These are phyloP conservation scores for Ophiostoma angusticollis DNA, from an alignment of 2,329 filamentous ascomycete genomes.

Conservation along the genomic window DNA sequence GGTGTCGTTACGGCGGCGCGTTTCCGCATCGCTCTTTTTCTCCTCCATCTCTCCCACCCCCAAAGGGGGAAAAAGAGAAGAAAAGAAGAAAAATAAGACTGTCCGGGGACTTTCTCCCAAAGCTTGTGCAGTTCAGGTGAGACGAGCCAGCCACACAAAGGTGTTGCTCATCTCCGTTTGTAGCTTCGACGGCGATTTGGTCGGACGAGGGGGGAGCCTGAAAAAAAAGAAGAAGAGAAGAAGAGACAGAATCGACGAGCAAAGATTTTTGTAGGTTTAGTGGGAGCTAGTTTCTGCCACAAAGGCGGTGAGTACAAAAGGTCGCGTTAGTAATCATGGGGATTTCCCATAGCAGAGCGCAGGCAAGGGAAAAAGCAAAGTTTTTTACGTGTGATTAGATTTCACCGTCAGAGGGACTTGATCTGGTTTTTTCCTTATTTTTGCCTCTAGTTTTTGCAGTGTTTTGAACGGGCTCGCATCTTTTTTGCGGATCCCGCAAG, in stretches of 20 bases:
- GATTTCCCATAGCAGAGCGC: background rate
- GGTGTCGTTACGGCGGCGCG: slow-evolving; percentile 99
- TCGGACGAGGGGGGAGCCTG: slow-evolving; percentile 85
- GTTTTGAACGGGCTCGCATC: too few relatives aligned
- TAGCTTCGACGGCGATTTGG: slow-evolving; percentile 99
- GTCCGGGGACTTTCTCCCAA: slow-evolving; percentile 99
- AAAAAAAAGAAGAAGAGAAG: slow-evolving; percentile 24
- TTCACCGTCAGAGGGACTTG: too few relatives aligned
- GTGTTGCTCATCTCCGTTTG: slow-evolving; percentile 57
- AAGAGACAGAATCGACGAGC: slow-evolving; percentile 5
- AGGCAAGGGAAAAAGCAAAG: background rate
- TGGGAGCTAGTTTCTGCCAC: slow-evolving; percentile 7
- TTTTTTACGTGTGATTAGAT: too few relatives aligned
- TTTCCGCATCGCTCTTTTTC: slow-evolving; percentile 60
- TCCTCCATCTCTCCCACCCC: too few relatives aligned
- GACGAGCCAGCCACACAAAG: slow-evolving; percentile 21
- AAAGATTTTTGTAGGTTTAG: slow-evolving; percentile 10
- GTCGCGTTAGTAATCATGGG: background rate
- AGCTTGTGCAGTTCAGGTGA: slow-evolving; percentile 42
- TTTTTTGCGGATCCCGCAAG: too few relatives aligned
- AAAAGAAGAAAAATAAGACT: slow-evolving; percentile 26
- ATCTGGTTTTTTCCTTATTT: too few relatives aligned
- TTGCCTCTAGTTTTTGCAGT: too few relatives aligned
- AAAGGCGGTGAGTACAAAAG: too few relatives aligned
- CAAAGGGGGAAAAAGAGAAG: too few relatives aligned